Base-by-base conservation (phyloP, 352 stramenopile genomes). In the Phytophthora europaea region DNA sequence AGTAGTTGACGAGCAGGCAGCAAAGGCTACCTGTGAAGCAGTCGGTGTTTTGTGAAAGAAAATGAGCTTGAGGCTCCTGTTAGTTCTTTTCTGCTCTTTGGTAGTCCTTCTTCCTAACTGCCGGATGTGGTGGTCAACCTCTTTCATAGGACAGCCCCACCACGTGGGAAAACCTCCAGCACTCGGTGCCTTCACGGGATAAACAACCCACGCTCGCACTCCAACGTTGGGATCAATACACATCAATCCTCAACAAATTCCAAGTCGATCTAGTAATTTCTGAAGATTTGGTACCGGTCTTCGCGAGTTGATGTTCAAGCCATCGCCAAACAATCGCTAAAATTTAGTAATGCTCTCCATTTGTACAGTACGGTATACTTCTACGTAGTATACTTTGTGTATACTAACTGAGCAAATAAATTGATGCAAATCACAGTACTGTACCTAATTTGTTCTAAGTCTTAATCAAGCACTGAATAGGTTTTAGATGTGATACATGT, bases 31-130 rank as follows among this genome's bases (percentile, higher is more conserved):
- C 33, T 61, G 54, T 40, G 54, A 61, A 18, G 54, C 23, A 61
- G 54, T 61, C 54, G 54, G 18, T 61, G 54, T 61, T 61, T 61
- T 33, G 33, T 50, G 33, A n/a, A n/a, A n/a, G n/a, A n/a, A 18
- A 61, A 50, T 61, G 54, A 61, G 54, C 54, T 50, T 33, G 6
- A 16, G 51, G 54, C 54, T 61, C 54, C 12, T 4, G 54, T 61
- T 61, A 61, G 8, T 28, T 61, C 12, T 61, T 18, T 18, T 50
- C 18, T 60, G 28, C 47, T 15, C 34, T 43, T 1, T 43, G 1
- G 12, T 43, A 43, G 8, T 10, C 3, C 34, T 15, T 43, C 34
- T 43, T 43, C 12, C 53, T 60, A 47, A 60, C 53, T 47, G 33
- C 40, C 53, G 45, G 34, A 43, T 43, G 34, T 43, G 34, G 34